Percentiles rank a stretch among this genome's conserved stretches.
phyloP scores from a whole-genome alignment of 2,329 filamentous ascomycete species.

The Corynespora cassiicola region DNA sequence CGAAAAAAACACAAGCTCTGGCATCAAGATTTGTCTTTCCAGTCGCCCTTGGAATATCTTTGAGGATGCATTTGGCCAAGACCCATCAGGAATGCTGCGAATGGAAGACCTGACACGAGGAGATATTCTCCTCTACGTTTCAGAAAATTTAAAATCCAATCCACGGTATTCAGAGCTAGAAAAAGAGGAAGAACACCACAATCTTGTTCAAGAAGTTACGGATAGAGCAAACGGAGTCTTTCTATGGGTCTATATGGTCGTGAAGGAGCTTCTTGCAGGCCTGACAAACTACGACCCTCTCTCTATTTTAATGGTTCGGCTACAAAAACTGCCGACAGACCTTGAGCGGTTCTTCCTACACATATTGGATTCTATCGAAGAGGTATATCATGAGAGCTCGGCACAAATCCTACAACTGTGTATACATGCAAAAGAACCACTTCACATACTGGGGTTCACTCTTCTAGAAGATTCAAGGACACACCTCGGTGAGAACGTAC shows the following conservation, averaged over 20 bases:
- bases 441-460: too few relatives aligned
- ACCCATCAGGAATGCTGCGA: too few relatives aligned
- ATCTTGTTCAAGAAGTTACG: conserved; percentile 4
- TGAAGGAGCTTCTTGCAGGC: conserved; percentile 4
- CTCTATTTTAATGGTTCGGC: conserved; percentile 6
- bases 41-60: conserved; percentile 13
- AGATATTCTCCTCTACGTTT: too few relatives aligned
- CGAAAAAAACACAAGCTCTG: background rate
- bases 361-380: conserved; percentile 11
- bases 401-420: too few relatives aligned
- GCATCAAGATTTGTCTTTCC: conserved; percentile 16
- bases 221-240: conserved; percentile 10
- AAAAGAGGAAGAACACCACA: too few relatives aligned
- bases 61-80: conserved; percentile 3
- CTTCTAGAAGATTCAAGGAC: background rate
- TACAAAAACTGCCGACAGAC: conserved; percentile 12
- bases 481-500: background rate
- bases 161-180: too few relatives aligned
- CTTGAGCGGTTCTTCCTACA: conserved; percentile 15
- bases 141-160: conserved; percentile 1
- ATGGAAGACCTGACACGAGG: conserved; percentile 3
- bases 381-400: background rate
- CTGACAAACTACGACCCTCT: conserved; percentile 6
- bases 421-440: too few relatives aligned
- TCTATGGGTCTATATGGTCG: conserved; percentile 11